A percentile compares a stretch with the other conserved stretches of the same genome.
These are phyloP conservation scores for Magnolia kwangsiensis DNA, from an alignment of 164 flowering plant genomes.

Conservation along the genomic window DNA sequence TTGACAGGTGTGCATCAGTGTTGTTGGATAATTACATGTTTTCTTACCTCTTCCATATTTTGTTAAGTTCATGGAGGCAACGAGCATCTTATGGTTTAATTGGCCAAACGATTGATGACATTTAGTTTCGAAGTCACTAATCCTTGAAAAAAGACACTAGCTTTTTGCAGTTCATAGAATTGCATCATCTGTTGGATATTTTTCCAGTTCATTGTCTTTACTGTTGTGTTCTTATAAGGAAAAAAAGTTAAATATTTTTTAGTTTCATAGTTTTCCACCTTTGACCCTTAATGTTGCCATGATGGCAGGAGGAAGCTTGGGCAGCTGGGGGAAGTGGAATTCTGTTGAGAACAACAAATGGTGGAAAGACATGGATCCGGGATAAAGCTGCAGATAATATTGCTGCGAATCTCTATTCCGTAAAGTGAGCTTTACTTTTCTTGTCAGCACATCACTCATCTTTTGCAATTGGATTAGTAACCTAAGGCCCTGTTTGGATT, in stretches of 20 bases:
- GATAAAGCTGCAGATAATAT: slow-evolving; percentile 96
- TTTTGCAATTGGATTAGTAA: neutral
- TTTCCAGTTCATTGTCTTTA: neutral
- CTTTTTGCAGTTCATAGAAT: neutral
- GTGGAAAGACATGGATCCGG: slow-evolving; percentile 92
- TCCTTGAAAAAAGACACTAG: neutral
- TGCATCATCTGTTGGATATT: neutral
- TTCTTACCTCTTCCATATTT: too few relatives aligned
- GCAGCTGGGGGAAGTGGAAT: slow-evolving; percentile 98
- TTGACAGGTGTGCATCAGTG: neutral
- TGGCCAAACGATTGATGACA: too few relatives aligned
- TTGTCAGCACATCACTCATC: neutral
- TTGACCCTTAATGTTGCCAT: neutral
- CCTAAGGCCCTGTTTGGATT: too few relatives aligned
- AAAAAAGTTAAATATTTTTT: neutral
- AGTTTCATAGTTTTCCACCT: neutral
- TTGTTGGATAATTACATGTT: too few relatives aligned
- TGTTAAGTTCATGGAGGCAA: too few relatives aligned
- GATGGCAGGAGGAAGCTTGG: slow-evolving; percentile 91
- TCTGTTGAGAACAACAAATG: slow-evolving; percentile 80
- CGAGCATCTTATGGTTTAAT: too few relatives aligned
- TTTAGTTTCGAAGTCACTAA: neutral
- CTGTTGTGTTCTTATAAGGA: neutral
- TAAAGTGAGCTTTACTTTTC: slow-evolving; percentile 57
- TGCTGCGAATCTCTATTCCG: slow-evolving; percentile 96